Percentiles rank a stretch among this genome's conserved stretches.
Evolutionary conservation across 352 stramenopile genomes (phyloP).

Genomic region (Thalassiosira exigua): DNA sequence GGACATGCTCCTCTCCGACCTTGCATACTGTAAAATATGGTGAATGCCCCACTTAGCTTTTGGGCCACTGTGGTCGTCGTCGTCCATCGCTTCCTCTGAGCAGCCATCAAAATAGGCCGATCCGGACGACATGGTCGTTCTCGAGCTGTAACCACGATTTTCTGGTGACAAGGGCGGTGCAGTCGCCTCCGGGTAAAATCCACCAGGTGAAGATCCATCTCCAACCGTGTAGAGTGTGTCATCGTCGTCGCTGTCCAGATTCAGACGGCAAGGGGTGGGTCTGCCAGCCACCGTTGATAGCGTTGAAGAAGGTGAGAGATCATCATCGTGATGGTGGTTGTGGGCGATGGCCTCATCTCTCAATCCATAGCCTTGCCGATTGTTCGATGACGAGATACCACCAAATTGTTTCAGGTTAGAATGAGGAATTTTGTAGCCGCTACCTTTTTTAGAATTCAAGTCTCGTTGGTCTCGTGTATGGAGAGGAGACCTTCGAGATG

Average conservation of each 20-base stretch:
- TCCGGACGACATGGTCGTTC: constrained; percentile 14
- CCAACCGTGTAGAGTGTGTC: constrained; percentile 19
- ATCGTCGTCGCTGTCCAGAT: constrained; percentile 38
- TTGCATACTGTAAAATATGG: constrained; percentile 51
- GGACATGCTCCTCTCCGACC: constrained; percentile 35
- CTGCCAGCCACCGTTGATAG: constrained; percentile 45
- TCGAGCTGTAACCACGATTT: constrained; percentile 3
- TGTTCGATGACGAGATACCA: not conserved
- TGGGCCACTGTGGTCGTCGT: constrained; percentile 12
- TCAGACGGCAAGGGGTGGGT: constrained; percentile 57
- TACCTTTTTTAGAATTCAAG: not conserved
- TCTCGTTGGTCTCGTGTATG: too few relatives aligned
- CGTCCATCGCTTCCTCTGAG: constrained; percentile 10
- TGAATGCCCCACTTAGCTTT: constrained; percentile 54
- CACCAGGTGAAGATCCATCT: constrained; percentile 2
- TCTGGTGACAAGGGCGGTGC: constrained; percentile 49
- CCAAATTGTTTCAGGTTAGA: constrained; percentile 4
- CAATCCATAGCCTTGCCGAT: constrained; percentile 1
- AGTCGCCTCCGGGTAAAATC: constrained; percentile 45
- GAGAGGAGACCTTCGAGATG: constrained; percentile 12
- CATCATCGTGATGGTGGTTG: constrained; percentile 24
- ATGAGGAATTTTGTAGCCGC: not conserved
- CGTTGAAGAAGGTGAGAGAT: constrained; percentile 49
- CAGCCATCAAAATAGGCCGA: constrained; percentile 16
- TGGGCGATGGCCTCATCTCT: constrained; percentile 5